A percentile compares a stretch with the other conserved stretches of the same genome.
phyloP scores from a whole-genome alignment of 805 yeast species.

The Myxozyma udenii region DNA sequence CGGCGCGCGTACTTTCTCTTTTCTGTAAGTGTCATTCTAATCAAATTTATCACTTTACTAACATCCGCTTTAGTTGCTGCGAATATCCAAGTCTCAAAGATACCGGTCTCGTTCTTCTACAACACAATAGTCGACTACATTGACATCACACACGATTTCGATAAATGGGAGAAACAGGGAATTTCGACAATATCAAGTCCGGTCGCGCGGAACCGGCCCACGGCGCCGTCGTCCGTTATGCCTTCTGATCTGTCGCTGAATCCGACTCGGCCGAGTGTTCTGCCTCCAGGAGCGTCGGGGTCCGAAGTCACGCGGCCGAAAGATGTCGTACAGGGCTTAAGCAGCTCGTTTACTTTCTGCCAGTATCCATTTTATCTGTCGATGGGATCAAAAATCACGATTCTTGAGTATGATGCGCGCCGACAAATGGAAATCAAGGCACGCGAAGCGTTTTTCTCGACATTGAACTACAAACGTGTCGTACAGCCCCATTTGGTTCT shows the following conservation, averaged over 20 bases:
- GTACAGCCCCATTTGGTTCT: constrained; percentile 68
- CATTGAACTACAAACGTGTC: constrained; percentile 59
- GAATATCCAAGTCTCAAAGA: constrained; percentile 29
- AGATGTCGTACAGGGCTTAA: not conserved
- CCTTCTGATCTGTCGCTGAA: not conserved
- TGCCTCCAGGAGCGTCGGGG: not conserved
- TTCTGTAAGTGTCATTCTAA: constrained; percentile 47
- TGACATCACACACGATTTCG: constrained; percentile 75
- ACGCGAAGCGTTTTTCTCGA: constrained; percentile 79
- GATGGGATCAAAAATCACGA: constrained; percentile 74
- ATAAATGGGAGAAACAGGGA: constrained; percentile 60
- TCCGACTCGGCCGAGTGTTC: not conserved
- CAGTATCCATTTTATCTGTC: constrained; percentile 80
- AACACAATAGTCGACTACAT: constrained; percentile 79
- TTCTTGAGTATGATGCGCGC: constrained; percentile 77
- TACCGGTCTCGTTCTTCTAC: constrained; percentile 55
- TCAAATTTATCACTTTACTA: not conserved
- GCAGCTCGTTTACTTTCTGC: constrained; percentile 58
- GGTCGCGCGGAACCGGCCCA: not conserved
- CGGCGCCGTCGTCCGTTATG: not conserved
- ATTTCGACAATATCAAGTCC: constrained; percentile 11
- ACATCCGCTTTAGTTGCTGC: constrained; percentile 20
- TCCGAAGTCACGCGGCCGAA: not conserved
- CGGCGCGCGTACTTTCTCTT: constrained; percentile 56
- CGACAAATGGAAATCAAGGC: constrained; percentile 81